phyloP scores from a whole-genome alignment of 2,329 filamentous ascomycete genomes.

The Aspergillus sp. region DNA sequence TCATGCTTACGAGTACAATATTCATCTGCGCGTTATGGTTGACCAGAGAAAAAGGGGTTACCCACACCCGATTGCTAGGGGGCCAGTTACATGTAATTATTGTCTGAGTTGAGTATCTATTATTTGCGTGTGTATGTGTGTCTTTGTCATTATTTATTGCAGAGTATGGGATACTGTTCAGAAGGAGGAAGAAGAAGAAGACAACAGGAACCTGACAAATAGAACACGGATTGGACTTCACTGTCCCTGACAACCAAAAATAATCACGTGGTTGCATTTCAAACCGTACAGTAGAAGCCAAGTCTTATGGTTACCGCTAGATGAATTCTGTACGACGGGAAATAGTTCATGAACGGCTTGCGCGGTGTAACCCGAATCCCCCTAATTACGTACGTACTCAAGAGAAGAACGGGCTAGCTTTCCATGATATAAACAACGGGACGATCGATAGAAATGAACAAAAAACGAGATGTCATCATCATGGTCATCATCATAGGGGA shows the following conservation, averaged over 20 bases:
- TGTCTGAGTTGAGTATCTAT: conserved; percentile 2
- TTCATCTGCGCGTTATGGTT: background rate
- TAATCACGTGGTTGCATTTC: background rate
- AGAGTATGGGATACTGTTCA: background rate
- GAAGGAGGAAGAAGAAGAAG: background rate
- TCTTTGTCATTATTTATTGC: background rate
- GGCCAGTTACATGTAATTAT: conserved; percentile 4
- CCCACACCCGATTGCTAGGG: background rate
- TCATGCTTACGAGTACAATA: background rate
- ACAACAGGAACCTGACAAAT: background rate
- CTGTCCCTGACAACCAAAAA: background rate
- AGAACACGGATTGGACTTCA: background rate
- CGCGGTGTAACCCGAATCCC: too few relatives aligned
- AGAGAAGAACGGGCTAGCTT: background rate
- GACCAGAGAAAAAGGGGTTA: background rate
- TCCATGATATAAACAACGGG: background rate
- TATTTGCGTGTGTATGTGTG: background rate
- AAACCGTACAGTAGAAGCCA: background rate
- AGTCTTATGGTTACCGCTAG: background rate
- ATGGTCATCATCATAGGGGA: background rate
- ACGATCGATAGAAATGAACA: background rate
- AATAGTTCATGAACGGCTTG: too few relatives aligned
- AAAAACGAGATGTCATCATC: background rate
- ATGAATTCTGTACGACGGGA: too few relatives aligned
- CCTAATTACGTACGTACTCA: background rate